Conservation (phyloP, 352 stramenopile species). For the Globisporangium barbulae region DNA sequence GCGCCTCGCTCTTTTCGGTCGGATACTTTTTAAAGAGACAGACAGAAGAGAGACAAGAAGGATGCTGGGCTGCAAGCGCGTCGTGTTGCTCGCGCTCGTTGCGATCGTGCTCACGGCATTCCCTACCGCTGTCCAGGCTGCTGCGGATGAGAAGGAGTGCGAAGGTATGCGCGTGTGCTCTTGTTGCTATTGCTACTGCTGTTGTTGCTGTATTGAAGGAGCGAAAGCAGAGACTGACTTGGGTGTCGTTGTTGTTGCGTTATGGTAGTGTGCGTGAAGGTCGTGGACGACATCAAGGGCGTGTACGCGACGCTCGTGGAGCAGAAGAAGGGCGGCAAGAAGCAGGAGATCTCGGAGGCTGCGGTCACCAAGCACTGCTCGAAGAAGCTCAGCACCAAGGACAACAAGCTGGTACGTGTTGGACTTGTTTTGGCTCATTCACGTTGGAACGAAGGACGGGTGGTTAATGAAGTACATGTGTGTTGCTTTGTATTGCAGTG, state of each 20-base stretch:
- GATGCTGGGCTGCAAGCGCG: slow-evolving; percentile 57
- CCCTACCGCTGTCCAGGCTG: slow-evolving; percentile 28
- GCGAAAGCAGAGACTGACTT: not conserved
- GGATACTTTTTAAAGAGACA: slow-evolving; percentile 20
- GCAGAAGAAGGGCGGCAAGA: slow-evolving; percentile 76
- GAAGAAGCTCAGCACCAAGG: slow-evolving; percentile 84
- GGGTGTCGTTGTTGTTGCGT: not conserved
- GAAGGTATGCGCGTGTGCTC: slow-evolving; percentile 62
- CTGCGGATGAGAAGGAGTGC: slow-evolving; percentile 82
- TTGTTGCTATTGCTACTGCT: not conserved
- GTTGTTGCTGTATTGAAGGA: not conserved
- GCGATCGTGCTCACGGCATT: slow-evolving; percentile 44
- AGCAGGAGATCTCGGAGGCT: slow-evolving; percentile 69
- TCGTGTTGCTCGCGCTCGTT: slow-evolving; percentile 67
- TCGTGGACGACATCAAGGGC: slow-evolving; percentile 85
- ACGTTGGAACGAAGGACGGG: not conserved
- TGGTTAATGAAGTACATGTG: not conserved
- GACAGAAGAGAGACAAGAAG: slow-evolving; percentile 8
- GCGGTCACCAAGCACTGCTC: slow-evolving; percentile 86
- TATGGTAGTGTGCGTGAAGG: slow-evolving; percentile 87
- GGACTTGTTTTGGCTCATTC: not conserved
- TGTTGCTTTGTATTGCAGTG: slow-evolving; percentile 48
- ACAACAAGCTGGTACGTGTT: slow-evolving; percentile 86
- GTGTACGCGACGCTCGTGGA: slow-evolving; percentile 60
- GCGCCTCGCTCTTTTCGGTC: not conserved